These are phyloP conservation scores for Hygrocybe coccinea DNA, from an alignment of 768 basidiomycete species.

Conservation along the genomic window DNA sequence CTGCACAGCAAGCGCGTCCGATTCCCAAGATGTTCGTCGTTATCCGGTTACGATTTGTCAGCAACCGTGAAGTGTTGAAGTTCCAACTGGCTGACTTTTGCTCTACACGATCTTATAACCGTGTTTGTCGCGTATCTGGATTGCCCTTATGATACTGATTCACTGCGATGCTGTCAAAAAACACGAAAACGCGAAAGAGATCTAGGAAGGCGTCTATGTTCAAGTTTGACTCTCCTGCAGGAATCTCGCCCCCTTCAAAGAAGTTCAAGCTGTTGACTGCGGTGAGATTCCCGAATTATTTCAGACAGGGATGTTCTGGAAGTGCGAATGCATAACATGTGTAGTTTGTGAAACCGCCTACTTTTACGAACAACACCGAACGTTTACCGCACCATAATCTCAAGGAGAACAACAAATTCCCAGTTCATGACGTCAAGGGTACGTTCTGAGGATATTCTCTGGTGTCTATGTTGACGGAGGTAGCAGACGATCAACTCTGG, in stretches of 20 bases:
- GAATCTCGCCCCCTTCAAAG: slow-evolving; percentile 1
- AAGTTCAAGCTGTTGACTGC: slow-evolving; percentile 24
- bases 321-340: not conserved
- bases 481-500: slow-evolving; percentile 46
- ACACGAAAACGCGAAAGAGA: too few species aligned
- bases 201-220: not conserved
- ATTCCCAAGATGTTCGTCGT: too few species aligned
- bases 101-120: too few species aligned
- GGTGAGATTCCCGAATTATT: slow-evolving; percentile 8
- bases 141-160: too few species aligned
- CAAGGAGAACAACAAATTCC: slow-evolving; percentile 27
- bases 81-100: too few species aligned
- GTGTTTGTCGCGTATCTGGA: too few species aligned
- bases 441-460: not conserved
- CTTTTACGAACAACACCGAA: not conserved
- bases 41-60: too few species aligned
- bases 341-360: slow-evolving; percentile 8
- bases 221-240: not conserved
- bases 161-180: too few species aligned
- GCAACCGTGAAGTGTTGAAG: too few species aligned
- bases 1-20: too few species aligned
- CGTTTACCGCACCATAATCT: not conserved
- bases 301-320: not conserved
- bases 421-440: slow-evolving; percentile 7
- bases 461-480: not conserved